Evolutionary conservation across 2,329 filamentous ascomycete genomes (phyloP), one percentile per base, ranked within the genome.

Genomic region (Akanthomyces muscarius): DNA sequence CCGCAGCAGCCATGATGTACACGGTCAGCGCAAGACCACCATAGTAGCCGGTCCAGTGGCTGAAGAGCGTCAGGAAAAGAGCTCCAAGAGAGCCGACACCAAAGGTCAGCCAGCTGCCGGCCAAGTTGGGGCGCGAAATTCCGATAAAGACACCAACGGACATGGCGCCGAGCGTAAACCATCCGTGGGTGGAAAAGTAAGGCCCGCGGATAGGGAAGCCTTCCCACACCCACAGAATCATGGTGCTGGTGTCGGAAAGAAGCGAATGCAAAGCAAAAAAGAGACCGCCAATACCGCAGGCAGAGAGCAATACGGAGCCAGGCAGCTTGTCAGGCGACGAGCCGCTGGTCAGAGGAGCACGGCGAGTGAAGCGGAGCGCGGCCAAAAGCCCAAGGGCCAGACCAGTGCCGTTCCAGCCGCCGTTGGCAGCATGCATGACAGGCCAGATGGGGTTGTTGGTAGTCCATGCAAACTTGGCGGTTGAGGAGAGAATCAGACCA

Each of bases 381-480:
- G 95, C 89, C 10, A 96, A 72, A 28, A 96, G 71, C 50, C 89
- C 95, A 14, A 99, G 75, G 16, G 85, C 75, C 53, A 98, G 80
- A 33, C 93, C 95, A 23, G 88, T 84, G 66, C 89, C 91, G 76
- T 99, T 99, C 87, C 90, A 93, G 3, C 95, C 95, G 44, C 95
- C 95, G 73, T 97, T 99, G 10, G 83, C 85, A 36, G 87, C 86
- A 74, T 97, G 90, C 85, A 98, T 90, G 66, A 95, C 90, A 0
- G 95, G 93, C 95, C 95, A 99, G 65, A 98, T 86, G 0, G 95
- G 95, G 73, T 99, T 99, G 76, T 97, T 98, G 23, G 94, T 97
- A 72, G 88, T 85, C 82, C 89, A 96, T 0, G 93, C 91, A 72
- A 96, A 98, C 74, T 99, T 99, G 69, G 91, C 87, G 60, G 96